A percentile compares a stretch with the other conserved stretches of the same genome.
phyloP scores from a whole-genome alignment of 2,329 filamentous ascomycete genomes.

The Aspergillus sp. region DNA sequence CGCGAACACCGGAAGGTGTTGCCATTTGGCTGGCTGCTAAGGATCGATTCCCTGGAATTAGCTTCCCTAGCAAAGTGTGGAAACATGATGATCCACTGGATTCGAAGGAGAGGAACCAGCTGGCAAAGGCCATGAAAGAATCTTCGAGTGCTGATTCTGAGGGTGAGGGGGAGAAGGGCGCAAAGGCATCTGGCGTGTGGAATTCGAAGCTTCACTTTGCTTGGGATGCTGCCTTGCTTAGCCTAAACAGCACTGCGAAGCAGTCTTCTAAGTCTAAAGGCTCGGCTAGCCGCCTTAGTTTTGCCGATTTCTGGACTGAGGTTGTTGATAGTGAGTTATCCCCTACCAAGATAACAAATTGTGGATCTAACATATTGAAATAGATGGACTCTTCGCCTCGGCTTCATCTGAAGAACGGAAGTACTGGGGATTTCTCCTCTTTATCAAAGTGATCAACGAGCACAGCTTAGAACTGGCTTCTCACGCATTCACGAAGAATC shows the following conservation, averaged over 20 bases:
- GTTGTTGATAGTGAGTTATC: constrained; percentile 75
- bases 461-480: constrained; percentile 52
- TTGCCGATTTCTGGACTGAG: constrained; percentile 80
- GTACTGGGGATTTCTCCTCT: constrained; percentile 85
- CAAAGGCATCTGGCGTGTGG: constrained; percentile 65
- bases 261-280: constrained; percentile 31
- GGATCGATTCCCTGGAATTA: constrained; percentile 62
- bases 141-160: constrained; percentile 34
- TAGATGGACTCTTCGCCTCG: constrained; percentile 80
- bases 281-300: constrained; percentile 45
- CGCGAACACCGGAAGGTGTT: constrained; percentile 82
- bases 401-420: constrained; percentile 84
- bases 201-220: constrained; percentile 81
- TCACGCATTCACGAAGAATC: constrained; percentile 75
- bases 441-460: constrained; percentile 69
- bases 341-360: neutral
- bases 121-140: constrained; percentile 80
- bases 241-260: constrained; percentile 36
- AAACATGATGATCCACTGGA: constrained; percentile 69
- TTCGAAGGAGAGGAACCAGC: constrained; percentile 63
- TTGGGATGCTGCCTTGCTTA: constrained; percentile 74
- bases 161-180: constrained; percentile 28
- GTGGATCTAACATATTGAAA: constrained; percentile 12
- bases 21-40: constrained; percentile 79
- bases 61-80: constrained; percentile 72